These are phyloP conservation scores for Diaporthe capsici DNA, from an alignment of 2,329 filamentous ascomycete genomes.

Conservation along the genomic window DNA sequence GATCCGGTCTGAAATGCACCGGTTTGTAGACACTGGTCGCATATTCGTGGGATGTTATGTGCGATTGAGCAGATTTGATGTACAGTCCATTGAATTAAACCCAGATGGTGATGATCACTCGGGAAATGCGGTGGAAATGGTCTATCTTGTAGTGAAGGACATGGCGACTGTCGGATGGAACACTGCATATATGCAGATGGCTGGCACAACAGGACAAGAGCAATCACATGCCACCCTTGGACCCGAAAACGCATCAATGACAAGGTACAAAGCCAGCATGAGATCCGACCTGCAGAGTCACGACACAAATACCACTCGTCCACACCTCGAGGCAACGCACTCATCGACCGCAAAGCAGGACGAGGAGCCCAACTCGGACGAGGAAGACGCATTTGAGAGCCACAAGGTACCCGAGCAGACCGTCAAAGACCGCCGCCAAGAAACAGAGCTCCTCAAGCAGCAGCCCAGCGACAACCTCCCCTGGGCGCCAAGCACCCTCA, in stretches of 20 bases:
- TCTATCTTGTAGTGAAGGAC: constrained; percentile 62
- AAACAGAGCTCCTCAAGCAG: constrained; percentile 17
- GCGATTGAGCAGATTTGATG: constrained; percentile 57
- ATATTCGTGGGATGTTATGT: constrained; percentile 65
- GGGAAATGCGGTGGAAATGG: constrained; percentile 49
- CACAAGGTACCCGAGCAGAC: constrained; percentile 39
- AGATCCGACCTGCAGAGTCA: not conserved
- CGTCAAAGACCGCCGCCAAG: constrained; percentile 39
- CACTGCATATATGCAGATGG: constrained; percentile 53
- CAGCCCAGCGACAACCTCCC: constrained; percentile 45
- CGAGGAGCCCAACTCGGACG: constrained; percentile 46
- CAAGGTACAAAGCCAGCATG: not conserved
- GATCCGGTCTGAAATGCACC: constrained; percentile 60
- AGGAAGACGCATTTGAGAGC: constrained; percentile 47
- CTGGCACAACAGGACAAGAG: constrained; percentile 27
- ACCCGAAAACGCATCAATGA: not conserved
- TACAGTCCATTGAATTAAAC: constrained; percentile 47
- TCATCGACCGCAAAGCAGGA: constrained; percentile 14
- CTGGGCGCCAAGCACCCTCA: constrained; percentile 57
- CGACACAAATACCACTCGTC: not conserved
- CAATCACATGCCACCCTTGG: not conserved
- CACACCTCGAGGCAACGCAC: not conserved
- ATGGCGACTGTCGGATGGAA: constrained; percentile 64
- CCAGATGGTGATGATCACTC: constrained; percentile 37
- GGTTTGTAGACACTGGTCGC: constrained; percentile 61